Conservation (phyloP, 306 rosid genomes). For the Biancaea sappan region DNA sequence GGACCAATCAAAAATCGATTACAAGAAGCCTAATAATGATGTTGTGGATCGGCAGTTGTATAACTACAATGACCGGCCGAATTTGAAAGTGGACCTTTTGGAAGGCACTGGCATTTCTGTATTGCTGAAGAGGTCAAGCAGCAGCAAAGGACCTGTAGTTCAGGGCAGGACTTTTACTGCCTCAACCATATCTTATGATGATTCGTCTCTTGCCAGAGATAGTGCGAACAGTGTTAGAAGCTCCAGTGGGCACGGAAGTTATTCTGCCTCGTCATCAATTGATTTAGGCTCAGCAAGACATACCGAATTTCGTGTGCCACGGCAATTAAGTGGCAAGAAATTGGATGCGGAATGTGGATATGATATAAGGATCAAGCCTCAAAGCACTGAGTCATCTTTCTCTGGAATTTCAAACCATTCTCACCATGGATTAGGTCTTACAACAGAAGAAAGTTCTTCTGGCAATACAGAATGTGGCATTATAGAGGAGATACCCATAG, state of each 20-base stretch:
- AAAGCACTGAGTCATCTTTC: constrained; percentile 46
- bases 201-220: constrained; percentile 63
- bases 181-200: constrained; percentile 57
- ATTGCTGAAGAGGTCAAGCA: constrained; percentile 77
- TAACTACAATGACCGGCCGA: constrained; percentile 45
- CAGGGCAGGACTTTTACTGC: constrained; percentile 74
- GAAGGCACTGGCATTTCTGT: constrained; percentile 89
- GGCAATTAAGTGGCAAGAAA: constrained; percentile 65
- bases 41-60: constrained; percentile 48
- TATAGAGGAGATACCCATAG: constrained; percentile 36
- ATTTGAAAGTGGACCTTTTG: constrained; percentile 48
- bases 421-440: constrained; percentile 41
- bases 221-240: constrained; percentile 68
- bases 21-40: constrained; percentile 33
- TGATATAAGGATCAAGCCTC: constrained; percentile 52
- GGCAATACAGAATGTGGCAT: constrained; percentile 41
- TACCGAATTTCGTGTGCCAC: constrained; percentile 55
- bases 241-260: constrained; percentile 67
- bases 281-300: constrained; percentile 66
- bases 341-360: constrained; percentile 48
- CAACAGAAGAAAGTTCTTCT: constrained; percentile 40
- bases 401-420: constrained; percentile 47
- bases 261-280: constrained; percentile 73
- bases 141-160: constrained; percentile 70
- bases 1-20: constrained; percentile 40